Conservation (phyloP, 495 filamentous ascomycete species). For the Lophiostoma macrostomum region DNA sequence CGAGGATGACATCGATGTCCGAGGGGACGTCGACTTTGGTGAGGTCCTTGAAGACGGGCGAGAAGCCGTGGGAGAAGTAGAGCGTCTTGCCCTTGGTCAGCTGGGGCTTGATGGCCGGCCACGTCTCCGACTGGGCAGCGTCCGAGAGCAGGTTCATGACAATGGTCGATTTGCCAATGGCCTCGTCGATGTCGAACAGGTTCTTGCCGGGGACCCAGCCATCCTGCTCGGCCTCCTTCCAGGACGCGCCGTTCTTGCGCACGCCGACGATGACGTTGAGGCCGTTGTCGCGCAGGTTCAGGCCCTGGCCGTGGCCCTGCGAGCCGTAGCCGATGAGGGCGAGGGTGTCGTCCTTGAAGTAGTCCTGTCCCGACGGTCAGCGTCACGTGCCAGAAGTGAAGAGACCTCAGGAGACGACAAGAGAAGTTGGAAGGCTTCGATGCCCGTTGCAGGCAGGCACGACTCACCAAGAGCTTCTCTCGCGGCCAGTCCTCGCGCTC, state of each 20-base stretch:
- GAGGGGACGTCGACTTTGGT: conserved; percentile 96
- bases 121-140: conserved; percentile 96
- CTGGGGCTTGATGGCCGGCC: conserved; percentile 95
- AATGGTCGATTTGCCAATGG: conserved; percentile 88
- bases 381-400: background rate
- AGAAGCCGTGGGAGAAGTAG: conserved; percentile 99
- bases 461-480: conserved; percentile 87
- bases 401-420: no score
- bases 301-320: conserved; percentile 96
- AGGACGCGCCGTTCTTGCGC: conserved; percentile 94
- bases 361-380: conserved; percentile 59
- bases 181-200: conserved; percentile 95
- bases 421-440: no score
- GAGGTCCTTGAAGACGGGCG: conserved; percentile 97
- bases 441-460: no score
- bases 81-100: conserved; percentile 99
- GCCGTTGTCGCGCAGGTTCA: conserved; percentile 98
- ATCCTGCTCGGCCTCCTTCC: conserved; percentile 95
- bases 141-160: conserved; percentile 99
- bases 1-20: conserved; percentile 98
- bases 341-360: conserved; percentile 99
- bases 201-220: conserved; percentile 98
- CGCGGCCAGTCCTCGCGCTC: conserved; percentile 98
- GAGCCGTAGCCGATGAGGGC: conserved; percentile 99
- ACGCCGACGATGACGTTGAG: conserved; percentile 98